Base-by-base conservation (phyloP, 2,329 filamentous ascomycete species). In the Plectosphaerella plurivora region DNA sequence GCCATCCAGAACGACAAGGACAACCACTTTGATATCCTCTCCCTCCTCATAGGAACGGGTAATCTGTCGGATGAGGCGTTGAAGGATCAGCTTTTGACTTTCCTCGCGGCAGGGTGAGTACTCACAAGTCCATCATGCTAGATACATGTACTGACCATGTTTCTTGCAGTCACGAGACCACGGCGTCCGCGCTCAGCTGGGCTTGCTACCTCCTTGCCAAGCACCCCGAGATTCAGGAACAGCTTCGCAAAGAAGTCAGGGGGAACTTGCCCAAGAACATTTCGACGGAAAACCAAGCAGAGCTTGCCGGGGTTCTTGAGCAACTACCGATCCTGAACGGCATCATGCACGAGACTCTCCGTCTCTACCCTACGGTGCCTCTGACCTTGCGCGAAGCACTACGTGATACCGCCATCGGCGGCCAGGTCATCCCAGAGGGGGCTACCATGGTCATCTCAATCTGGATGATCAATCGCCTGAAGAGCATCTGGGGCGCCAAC, bases 311-410 rank as follows among this genome's bases (percentile, higher is more conserved):
- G 0, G 69, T 77, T 9, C 73, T 90, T 50, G 86, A 90, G 61
- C 73, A 75, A 15, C 74, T 91, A 36, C 82, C 84, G 2, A 87
- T 85, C 58, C 77, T 90, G 2, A 83, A 89, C 60, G 88, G 86
- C 20, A 76, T 91, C 46, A 81, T 83, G 56, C 79, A 83, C 53
- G 88, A 92, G 66, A 77, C 82, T 1, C 71, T 89, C 22, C 84
- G 88, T 22, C 73, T 88, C 51, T 84, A 84, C 64, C 79, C 87
- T 0, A 83, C 87, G 0, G 84, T 90, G 0, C 81, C 84, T 0
- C 60, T 82, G 9, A 90, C 86, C 0, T 68, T 86, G 52, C 84
- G 88, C 51, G 70, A 79, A 50, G 77, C 87, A 0, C 69, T 74
- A 1, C 66, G 74, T 10, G 75, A 86, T 60, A 82, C 83, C 0